Percentiles rank a stretch among this genome's conserved stretches.
Conservation (phyloP, 164 flowering plant genomes). For the Paratinospora sagittata region DNA sequence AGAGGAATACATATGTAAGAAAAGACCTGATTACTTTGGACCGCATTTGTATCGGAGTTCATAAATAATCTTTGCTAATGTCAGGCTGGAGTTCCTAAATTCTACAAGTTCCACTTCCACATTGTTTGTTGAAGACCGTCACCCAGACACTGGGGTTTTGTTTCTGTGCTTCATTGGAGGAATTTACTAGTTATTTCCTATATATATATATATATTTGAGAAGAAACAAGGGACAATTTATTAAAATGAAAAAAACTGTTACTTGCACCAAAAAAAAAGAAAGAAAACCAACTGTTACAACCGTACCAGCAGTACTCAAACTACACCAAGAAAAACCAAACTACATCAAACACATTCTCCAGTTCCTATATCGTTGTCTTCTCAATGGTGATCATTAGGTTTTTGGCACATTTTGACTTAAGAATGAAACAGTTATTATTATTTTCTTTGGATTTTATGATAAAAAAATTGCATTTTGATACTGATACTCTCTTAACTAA, state of each 20-base stretch:
- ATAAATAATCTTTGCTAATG: background rate
- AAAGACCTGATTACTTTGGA: background rate
- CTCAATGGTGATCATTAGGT: background rate
- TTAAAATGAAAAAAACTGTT: too few relatives aligned
- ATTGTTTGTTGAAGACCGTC: background rate
- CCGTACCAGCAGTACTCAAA: too few relatives aligned
- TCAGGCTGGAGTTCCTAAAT: background rate
- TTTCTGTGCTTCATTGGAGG: background rate
- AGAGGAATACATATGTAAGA: background rate
- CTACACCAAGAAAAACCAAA: too few relatives aligned
- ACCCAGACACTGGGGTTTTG: background rate
- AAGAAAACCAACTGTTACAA: too few relatives aligned
- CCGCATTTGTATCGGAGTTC: background rate
- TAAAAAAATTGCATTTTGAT: background rate
- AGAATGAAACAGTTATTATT: background rate
- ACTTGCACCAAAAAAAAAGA: too few relatives aligned
- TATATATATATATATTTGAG: too few relatives aligned
- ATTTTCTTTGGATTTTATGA: background rate
- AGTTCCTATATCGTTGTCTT: too few relatives aligned
- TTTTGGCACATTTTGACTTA: background rate
- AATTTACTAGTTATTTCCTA: background rate
- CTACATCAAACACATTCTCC: too few relatives aligned
- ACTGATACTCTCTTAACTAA: constrained; percentile 1
- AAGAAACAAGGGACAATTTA: too few relatives aligned
- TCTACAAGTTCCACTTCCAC: background rate